Base-by-base conservation (phyloP, 805 yeast genomes). In the Cyberlindnera euphorbiae region DNA sequence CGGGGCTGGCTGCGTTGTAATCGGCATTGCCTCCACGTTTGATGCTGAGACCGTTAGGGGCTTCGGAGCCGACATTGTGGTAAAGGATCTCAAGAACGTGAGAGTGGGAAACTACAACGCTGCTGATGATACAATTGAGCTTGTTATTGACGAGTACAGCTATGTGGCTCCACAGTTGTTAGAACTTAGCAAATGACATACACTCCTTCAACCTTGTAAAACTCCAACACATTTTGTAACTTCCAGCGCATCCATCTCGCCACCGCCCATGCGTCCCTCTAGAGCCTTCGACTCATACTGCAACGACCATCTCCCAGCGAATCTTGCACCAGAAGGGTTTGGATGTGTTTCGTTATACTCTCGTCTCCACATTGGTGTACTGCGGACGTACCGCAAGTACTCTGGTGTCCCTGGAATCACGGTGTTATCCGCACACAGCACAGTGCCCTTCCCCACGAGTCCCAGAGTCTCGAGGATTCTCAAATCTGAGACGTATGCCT, bases 21-120 rank as follows among this genome's bases (percentile, higher is more conserved):
- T 85, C 50, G 95, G 94, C 56, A 80, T 85, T 60, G 82, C 89
- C 49, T 81, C 93, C 38, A 79, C 93, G 37, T 82, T 78, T 59
- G 75, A 69, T 46, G 73, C 79, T 31, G 79, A 77, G 42, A 71
- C 71, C 56, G 81, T 85, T 41, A 69, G 75, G 58, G 73, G 66
- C 36, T 75, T 81, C 40, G 94, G 93, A 46, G 90, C 93, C 45
- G 85, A 78, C 59, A 77, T 79, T 53, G 87, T 83, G 38, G 86
- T 85, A 42, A 74, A 78, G 53, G 83, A 82, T 64, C 70, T 82
- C 62, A 64, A 71, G 29, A 67, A 73, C 35, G 77, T 84, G 54
- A 69, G 67, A 59, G 73, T 83, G 40, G 73, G 70, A 36, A 70
- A 69, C 24, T 79, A 75, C 67, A 56, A 69, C 53, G 50, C 66